phyloP scores from a whole-genome alignment of 805 yeast species.

The Hanseniaspora hatyaiensis region DNA sequence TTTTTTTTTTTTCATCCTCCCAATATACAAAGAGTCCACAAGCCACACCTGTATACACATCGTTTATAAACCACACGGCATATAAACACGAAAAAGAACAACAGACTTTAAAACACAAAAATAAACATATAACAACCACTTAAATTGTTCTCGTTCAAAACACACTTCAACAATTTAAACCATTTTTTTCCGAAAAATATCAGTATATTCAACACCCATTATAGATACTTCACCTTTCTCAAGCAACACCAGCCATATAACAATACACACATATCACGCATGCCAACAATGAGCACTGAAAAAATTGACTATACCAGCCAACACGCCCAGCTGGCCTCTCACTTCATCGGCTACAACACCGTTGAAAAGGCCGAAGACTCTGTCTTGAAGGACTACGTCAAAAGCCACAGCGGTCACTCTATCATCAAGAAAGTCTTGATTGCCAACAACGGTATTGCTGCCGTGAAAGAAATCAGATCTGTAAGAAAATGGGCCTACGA shows the following conservation, averaged over 20 bases:
- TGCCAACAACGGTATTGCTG: slow-evolving; percentile 98
- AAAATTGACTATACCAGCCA: slow-evolving; percentile 29
- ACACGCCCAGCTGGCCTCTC: slow-evolving; percentile 43
- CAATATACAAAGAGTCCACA: no score
- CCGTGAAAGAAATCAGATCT: slow-evolving; percentile 94
- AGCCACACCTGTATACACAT: no score
- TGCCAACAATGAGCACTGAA: slow-evolving; percentile 18
- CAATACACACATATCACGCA: neutral
- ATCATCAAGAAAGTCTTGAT: slow-evolving; percentile 79
- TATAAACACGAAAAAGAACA: no score
- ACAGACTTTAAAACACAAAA: no score
- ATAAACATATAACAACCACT: no score
- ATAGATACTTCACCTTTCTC: neutral
- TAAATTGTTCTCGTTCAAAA: neutral
- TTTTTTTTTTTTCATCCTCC: no score
- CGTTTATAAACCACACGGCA: no score
- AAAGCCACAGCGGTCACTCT: slow-evolving; percentile 83
- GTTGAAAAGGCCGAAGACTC: slow-evolving; percentile 68
- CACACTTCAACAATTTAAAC: neutral
- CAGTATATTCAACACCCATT: neutral
- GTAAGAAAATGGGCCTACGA: slow-evolving; percentile 99
- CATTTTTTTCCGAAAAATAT: neutral
- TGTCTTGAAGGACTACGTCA: slow-evolving; percentile 70
- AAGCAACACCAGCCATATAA: no score
- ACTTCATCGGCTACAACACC: slow-evolving; percentile 75